Evolutionary conservation across 2,329 filamentous ascomycete species (phyloP), one percentile per base, ranked within the genome.

Genomic region (Trichoderma lentiforme): DNA sequence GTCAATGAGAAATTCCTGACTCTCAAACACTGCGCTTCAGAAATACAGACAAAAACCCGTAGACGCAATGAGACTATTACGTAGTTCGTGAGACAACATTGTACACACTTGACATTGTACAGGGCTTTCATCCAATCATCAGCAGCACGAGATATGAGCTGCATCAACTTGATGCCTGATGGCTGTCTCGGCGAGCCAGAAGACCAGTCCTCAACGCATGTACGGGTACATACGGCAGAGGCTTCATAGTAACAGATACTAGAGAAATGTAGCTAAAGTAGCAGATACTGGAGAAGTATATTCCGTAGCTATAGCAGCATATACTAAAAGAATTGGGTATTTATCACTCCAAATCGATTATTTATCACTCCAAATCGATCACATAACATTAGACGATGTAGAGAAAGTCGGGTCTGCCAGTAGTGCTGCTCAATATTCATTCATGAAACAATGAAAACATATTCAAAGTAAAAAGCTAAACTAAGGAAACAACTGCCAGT

Each of bases 401-500:
- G n/a, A 21, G n/a, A 2, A 24, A 14, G 0, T 24, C 43, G 9
- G n/a, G 9, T 53, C 5, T 24, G 47, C 47, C 11, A 53, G 47
- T 21, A 57, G 26, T n/a, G 4, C 1, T 28, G 53, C 26, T 57
- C 26, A 53, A 53, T 24, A 53, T 21, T 53, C n/a, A 51, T 43
- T 43, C 15, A 43, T 58, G n/a, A 43, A 53, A 43, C 57, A 15
- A 57, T 57, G 32, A 58, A 58, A 58, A 11, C 36, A 30, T 62
- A 39, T 62, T 60, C 24, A 70, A 24, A 70, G 8, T 53, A 34
- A 57, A 43, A 67, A 57, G 34, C 30, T 62, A 61, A n/a, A 28
- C 57, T 47, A 70, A 61, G 56, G 36, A 70, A 70, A 62, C 34
- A 26, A 51, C 61, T 43, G 28, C 69, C 69, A 71, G 69, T 58